Percentiles rank a stretch among this genome's conserved stretches.
Evolutionary conservation across 805 yeast genomes (phyloP).

Genomic region (Cyberlindnera meyerae): DNA sequence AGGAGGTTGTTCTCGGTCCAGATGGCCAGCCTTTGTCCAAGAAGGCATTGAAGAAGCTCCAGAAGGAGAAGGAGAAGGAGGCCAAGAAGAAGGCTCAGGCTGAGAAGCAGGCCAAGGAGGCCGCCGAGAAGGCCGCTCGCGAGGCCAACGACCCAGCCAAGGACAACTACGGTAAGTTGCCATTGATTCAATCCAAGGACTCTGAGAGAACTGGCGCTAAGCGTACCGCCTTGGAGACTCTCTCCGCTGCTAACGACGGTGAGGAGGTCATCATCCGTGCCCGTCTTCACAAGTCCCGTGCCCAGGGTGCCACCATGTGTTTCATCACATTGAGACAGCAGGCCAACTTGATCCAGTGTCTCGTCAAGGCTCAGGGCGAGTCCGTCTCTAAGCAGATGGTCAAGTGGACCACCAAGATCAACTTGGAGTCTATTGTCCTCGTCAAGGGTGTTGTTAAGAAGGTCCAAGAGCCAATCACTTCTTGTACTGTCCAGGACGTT

Average conservation of each 20-base stretch:
- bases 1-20: slow-evolving; percentile 42
- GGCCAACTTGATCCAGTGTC: slow-evolving; percentile 73
- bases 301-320: slow-evolving; percentile 93
- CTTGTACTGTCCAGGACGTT: slow-evolving; percentile 86
- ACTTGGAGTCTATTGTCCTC: slow-evolving; percentile 84
- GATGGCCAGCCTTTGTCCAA: slow-evolving; percentile 85
- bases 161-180: slow-evolving; percentile 84
- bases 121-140: slow-evolving; percentile 55
- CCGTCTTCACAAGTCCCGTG: slow-evolving; percentile 87
- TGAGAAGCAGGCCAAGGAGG: slow-evolving; percentile 82
- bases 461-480: slow-evolving; percentile 80
- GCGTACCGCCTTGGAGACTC: slow-evolving; percentile 54
- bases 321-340: slow-evolving; percentile 93
- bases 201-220: slow-evolving; percentile 56
- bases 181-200: slow-evolving; percentile 67
- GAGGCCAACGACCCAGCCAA: slow-evolving; percentile 83
- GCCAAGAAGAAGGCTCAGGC: slow-evolving; percentile 91
- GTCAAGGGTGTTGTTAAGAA: slow-evolving; percentile 82
- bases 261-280: slow-evolving; percentile 84
- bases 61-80: slow-evolving; percentile 89
- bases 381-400: slow-evolving; percentile 90
- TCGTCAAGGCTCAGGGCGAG: slow-evolving; percentile 70
- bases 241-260: slow-evolving; percentile 63
- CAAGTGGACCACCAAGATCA: slow-evolving; percentile 87
- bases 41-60: slow-evolving; percentile 91